Evolutionary conservation across 2,329 filamentous ascomycete species (phyloP).

Genomic region (Fonsecaea pugnacius): DNA sequence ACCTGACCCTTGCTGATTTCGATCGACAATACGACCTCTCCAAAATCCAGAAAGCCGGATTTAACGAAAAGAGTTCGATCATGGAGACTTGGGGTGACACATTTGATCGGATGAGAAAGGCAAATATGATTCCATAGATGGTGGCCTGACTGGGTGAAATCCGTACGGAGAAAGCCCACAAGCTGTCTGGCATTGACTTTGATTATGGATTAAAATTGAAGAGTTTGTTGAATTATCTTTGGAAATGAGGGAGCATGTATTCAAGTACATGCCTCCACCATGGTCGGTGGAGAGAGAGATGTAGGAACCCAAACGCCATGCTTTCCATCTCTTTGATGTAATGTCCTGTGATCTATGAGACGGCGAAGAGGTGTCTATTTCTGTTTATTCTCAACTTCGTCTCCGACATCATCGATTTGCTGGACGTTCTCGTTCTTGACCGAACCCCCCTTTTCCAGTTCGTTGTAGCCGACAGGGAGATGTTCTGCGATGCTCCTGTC

Average conservation of each 20-base stretch:
- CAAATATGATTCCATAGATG: constrained; percentile 20
- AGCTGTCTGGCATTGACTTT: background rate
- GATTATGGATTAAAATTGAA: background rate
- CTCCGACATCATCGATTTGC: background rate
- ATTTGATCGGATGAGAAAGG: constrained; percentile 18
- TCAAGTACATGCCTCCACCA: background rate
- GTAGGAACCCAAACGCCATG: too few species aligned
- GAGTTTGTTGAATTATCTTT: background rate
- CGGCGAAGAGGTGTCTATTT: background rate
- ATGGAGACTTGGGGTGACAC: constrained; percentile 19
- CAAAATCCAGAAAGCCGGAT: constrained; percentile 21
- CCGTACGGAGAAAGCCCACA: background rate
- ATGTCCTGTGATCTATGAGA: background rate
- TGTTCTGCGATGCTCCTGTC: background rate
- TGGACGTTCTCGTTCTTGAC: background rate
- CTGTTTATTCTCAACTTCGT: background rate
- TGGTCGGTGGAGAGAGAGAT: background rate
- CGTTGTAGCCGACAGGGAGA: background rate
- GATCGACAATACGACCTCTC: constrained; percentile 26
- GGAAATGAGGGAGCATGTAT: background rate
- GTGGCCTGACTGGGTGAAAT: too few species aligned
- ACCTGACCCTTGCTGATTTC: constrained; percentile 18
- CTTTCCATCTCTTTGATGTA: background rate
- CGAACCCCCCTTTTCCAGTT: background rate
- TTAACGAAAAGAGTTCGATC: constrained; percentile 14